phyloP scores from a whole-genome alignment of 2,329 filamentous ascomycete genomes.

The Xylaria sp. region DNA sequence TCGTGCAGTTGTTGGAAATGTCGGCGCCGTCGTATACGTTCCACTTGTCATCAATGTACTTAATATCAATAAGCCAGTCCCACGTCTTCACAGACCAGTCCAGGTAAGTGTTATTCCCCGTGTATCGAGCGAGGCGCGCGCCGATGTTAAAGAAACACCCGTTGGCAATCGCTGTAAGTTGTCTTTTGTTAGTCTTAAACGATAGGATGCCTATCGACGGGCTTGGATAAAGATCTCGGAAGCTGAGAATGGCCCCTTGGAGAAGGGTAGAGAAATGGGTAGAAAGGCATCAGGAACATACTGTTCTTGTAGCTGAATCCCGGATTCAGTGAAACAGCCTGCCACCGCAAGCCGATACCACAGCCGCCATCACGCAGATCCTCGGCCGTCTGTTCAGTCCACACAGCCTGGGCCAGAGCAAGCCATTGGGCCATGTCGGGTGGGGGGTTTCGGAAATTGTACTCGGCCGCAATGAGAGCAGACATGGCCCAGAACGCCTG shows the following conservation, averaged over 20 bases:
- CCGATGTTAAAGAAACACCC: conserved; percentile 61
- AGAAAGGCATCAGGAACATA: conserved; percentile 34
- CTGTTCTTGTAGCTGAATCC: conserved; percentile 61
- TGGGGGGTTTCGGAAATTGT: conserved; percentile 66
- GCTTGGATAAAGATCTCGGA: not conserved
- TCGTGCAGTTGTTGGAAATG: conserved; percentile 55
- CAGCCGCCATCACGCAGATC: conserved; percentile 68
- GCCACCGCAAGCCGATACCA: conserved; percentile 72
- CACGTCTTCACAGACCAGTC: conserved; percentile 69
- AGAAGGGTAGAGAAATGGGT: not conserved
- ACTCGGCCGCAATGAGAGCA: conserved; percentile 69
- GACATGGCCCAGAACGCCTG: conserved; percentile 73
- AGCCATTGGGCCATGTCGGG: conserved; percentile 66
- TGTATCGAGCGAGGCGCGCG: conserved; percentile 71
- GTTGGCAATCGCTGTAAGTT: conserved; percentile 55
- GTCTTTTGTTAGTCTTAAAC: conserved; percentile 18
- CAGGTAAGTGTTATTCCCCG: conserved; percentile 70
- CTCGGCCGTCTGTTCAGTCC: conserved; percentile 65
- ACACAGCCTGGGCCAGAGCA: conserved; percentile 71
- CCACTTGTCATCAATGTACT: conserved; percentile 57
- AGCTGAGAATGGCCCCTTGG: not conserved
- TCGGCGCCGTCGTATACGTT: conserved; percentile 61
- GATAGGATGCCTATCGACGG: not conserved
- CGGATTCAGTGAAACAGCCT: conserved; percentile 69
- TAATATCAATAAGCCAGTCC: conserved; percentile 59